Evolutionary conservation across 345 rosid genomes (phyloP), one percentile per base, ranked within the genome.

Genomic region (Aquilaria malaccensis): DNA sequence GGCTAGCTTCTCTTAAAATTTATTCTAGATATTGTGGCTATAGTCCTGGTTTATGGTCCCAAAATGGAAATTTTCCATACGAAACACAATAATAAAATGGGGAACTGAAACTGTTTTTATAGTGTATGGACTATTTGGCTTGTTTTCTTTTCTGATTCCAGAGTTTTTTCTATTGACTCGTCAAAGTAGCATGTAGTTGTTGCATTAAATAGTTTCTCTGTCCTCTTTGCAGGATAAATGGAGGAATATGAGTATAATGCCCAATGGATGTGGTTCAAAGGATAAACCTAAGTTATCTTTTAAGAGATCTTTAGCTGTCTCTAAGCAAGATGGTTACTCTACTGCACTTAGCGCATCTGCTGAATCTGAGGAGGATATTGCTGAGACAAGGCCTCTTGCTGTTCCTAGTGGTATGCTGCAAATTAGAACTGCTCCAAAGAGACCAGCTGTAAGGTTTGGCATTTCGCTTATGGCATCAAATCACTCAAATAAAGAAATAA

Each of bases 211-310:
- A 37, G 43, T 37, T 37, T 37, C 5, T 37, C 7, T 37, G 43
- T 37, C 4, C 7, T 37, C 43, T 37, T 5, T 37, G 66, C 70
- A 91, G 99, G 96, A 95, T 73, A 95, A 95, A 72, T 95, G 99
- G 99, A 86, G 99, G 77, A 91, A 95, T 72, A 86, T 95, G 95
- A 86, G 95, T 74, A 97, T 86, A 65, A 86, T 91, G 91, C 87
- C 88, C 13, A 88, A 82, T 83, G 99, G 97, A 6, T 95, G 85
- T 88, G 85, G 84, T 55, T 80, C 99, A n/a, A 84, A 95, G 14
- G 95, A 91, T 31, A 91, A 83, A 73, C 72, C 89, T 64, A 85
- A 90, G 82, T 47, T 86, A 71, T 74, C 92, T 31, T 61, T 86
- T 50, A 95, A 82, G 72, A 83, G 86, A 77, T 71, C 77, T 41